Conservation (phyloP, 345 rosid species). For the Fremontodendron californicum region DNA sequence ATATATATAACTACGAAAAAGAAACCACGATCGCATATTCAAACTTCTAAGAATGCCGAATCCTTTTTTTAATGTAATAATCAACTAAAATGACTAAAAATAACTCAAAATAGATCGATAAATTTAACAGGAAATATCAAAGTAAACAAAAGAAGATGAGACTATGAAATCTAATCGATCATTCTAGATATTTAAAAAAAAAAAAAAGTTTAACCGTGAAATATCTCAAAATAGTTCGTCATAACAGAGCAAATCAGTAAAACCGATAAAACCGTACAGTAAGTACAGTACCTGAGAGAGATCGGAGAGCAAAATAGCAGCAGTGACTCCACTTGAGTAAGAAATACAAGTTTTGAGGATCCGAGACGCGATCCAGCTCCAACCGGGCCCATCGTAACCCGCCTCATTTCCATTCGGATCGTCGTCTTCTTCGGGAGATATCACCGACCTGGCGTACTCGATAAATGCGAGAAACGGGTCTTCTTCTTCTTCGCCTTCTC, state of each 20-base stretch:
- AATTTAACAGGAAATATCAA: neutral
- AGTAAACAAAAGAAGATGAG: neutral
- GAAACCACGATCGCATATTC: neutral
- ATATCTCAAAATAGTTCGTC: neutral
- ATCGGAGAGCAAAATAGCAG: constrained; percentile 82
- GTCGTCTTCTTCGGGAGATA: constrained; percentile 41
- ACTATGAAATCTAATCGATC: neutral
- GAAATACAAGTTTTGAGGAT: constrained; percentile 70
- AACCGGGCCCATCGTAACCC: constrained; percentile 48
- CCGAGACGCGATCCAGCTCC: constrained; percentile 84
- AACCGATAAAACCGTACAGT: neutral
- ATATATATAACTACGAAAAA: neutral
- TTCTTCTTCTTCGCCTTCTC: constrained; percentile 20
- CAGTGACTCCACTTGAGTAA: constrained; percentile 88
- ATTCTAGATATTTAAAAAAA: neutral
- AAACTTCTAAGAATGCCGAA: neutral
- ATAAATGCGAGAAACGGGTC: constrained; percentile 76
- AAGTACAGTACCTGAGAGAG: constrained; percentile 56
- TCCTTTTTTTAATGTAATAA: neutral
- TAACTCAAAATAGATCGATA: neutral
- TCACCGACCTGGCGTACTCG: constrained; percentile 58
- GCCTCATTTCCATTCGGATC: constrained; percentile 18
- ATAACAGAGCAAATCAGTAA: neutral
- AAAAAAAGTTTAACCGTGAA: neutral
- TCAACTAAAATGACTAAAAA: neutral